Evolutionary conservation across 257 asterid genomes (phyloP).

Genomic region (Solanum pinnatisectum): DNA sequence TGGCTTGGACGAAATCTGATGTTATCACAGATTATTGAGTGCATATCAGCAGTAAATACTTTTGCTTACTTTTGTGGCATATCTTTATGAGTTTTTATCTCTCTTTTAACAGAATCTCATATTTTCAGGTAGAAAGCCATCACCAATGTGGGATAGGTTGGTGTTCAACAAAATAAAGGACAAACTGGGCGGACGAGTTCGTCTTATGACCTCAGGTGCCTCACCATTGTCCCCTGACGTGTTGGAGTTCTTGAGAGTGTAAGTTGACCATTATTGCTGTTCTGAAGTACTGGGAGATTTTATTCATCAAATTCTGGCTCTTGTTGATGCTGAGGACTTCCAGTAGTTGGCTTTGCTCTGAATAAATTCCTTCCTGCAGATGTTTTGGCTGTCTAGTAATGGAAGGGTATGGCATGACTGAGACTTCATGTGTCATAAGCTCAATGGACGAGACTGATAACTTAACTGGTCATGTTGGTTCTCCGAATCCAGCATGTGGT

Average conservation of each 20-base stretch:
- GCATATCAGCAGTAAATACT: background rate
- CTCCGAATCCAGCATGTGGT: constrained; percentile 97
- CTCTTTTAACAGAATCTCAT: background rate
- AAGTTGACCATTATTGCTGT: constrained; percentile 23
- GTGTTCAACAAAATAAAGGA: constrained; percentile 91
- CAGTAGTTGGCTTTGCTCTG: constrained; percentile 2
- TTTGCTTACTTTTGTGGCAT: background rate
- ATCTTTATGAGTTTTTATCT: background rate
- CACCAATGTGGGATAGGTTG: constrained; percentile 95
- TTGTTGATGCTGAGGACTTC: background rate
- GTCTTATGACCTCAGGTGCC: constrained; percentile 91
- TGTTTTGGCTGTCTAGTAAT: constrained; percentile 78
- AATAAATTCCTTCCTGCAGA: constrained; percentile 29
- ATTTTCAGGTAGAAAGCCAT: constrained; percentile 68
- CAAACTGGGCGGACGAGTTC: constrained; percentile 90
- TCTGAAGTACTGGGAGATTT: background rate
- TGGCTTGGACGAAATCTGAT: background rate
- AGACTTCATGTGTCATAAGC: constrained; percentile 90
- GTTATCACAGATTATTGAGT: background rate
- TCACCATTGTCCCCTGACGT: constrained; percentile 96
- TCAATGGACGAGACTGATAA: constrained; percentile 60
- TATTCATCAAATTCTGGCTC: background rate
- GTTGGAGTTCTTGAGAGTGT: constrained; percentile 92
- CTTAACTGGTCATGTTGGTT: constrained; percentile 82
- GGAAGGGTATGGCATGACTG: constrained; percentile 99